A percentile compares a stretch with the other conserved stretches of the same genome.
Evolutionary conservation across 1,139 yeast genomes (phyloP).

Genomic region (Protomyces inouyei): DNA sequence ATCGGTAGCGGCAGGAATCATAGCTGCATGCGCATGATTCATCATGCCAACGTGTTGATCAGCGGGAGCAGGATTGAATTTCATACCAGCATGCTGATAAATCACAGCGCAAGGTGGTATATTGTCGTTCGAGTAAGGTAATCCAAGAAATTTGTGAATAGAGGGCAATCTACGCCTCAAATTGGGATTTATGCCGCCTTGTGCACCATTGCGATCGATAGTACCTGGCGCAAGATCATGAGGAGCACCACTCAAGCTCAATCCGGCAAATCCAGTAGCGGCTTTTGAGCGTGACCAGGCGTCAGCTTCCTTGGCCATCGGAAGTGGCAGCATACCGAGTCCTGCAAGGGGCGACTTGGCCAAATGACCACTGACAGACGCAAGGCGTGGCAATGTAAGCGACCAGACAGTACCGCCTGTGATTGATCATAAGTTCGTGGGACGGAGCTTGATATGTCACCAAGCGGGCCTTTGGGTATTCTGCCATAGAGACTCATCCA

Average conservation of each 20-base stretch:
- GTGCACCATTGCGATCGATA: background rate
- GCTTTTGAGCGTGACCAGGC: conserved; percentile 1
- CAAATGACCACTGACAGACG: background rate
- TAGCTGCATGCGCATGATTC: background rate
- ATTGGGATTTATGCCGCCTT: background rate
- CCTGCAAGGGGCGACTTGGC: conserved; percentile 20
- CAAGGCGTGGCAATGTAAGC: conserved; percentile 10
- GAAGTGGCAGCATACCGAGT: conserved; percentile 20
- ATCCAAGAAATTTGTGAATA: background rate
- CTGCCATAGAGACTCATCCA: conserved; percentile 13
- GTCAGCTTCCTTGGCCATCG: conserved; percentile 11
- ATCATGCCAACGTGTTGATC: background rate
- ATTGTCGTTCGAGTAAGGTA: background rate
- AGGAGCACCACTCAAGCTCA: background rate
- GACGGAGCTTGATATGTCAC: conserved; percentile 6
- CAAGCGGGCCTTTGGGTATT: background rate
- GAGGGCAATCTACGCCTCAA: background rate
- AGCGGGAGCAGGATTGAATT: background rate
- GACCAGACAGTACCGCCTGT: conserved; percentile 25
- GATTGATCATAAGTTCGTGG: conserved; percentile 13
- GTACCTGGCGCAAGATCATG: background rate
- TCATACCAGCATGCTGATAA: background rate
- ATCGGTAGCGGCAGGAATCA: conserved; percentile 6
- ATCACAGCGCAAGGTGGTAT: background rate
- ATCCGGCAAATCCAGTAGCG: background rate